These are phyloP conservation scores for Populus hybrid DNA, from an alignment of 441 rosid genomes.

Conservation along the genomic window DNA sequence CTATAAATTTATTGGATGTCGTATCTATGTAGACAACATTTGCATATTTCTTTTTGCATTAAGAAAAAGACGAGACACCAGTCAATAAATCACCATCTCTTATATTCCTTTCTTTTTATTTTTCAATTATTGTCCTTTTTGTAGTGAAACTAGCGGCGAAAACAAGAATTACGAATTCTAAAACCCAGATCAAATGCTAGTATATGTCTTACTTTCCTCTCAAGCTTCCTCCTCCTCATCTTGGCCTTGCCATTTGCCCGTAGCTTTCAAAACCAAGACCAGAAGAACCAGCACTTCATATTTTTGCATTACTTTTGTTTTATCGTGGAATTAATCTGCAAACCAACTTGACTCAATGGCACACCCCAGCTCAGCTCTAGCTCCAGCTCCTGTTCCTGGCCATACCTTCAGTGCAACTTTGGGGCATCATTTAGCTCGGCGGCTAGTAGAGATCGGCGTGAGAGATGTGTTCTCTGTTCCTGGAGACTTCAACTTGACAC, in stretches of 20 bases:
- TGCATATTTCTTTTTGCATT: too few species aligned
- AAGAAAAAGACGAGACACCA: background rate
- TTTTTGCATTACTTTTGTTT: background rate
- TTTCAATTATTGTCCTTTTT: background rate
- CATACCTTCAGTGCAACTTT: conserved; percentile 43
- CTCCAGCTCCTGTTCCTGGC: conserved; percentile 20
- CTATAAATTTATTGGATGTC: too few species aligned
- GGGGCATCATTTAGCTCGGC: conserved; percentile 70
- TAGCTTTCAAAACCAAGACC: conserved; percentile 8
- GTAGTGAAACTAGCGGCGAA: background rate
- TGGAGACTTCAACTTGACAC: conserved; percentile 83
- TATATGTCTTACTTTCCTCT: too few species aligned
- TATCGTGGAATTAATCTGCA: conserved; percentile 29
- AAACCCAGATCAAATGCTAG: too few species aligned
- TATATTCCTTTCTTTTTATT: too few species aligned
- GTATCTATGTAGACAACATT: too few species aligned
- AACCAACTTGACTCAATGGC: conserved; percentile 29
- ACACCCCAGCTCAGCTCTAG: conserved; percentile 17
- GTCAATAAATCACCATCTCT: background rate
- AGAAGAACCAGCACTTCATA: background rate
- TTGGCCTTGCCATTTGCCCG: conserved; percentile 19
- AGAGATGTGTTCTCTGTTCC: conserved; percentile 82
- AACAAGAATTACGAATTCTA: background rate
- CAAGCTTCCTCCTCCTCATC: background rate
- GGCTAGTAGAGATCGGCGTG: conserved; percentile 78